These are phyloP conservation scores for Climacium dendroides DNA, from an alignment of 225 moss, liverwort and hornwort species.

Conservation along the genomic window DNA sequence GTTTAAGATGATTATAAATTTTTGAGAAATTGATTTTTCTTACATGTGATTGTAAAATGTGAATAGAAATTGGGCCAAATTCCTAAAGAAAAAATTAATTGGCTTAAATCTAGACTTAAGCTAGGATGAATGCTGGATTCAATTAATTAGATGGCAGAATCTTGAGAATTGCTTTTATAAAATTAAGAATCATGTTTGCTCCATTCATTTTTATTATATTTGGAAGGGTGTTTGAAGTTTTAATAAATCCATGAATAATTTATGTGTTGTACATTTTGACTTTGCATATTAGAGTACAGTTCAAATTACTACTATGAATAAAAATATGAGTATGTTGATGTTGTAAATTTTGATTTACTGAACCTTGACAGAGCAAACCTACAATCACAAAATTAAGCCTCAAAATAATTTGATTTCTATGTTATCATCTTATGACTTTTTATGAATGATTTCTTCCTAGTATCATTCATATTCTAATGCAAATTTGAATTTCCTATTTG, in stretches of 20 bases:
- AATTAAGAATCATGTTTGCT: too few species aligned
- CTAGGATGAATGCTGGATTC: not conserved
- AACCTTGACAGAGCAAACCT: accelerated
- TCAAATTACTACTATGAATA: not conserved
- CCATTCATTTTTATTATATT: not conserved
- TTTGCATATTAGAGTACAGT: not conserved
- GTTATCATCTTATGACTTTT: not conserved
- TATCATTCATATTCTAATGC: too few species aligned
- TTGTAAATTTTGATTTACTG: not conserved
- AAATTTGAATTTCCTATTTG: too few species aligned
- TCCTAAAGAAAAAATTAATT: not conserved
- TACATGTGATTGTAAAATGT: not conserved
- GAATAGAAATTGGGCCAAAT: not conserved
- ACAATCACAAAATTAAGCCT: not conserved
- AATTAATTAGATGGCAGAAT: not conserved
- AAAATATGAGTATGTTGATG: accelerated
- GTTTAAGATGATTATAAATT: not conserved
- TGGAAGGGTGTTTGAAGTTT: accelerated
- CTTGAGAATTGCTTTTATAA: too few species aligned
- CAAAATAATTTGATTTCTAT: accelerated
- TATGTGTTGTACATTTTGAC: not conserved
- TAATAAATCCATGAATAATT: not conserved
- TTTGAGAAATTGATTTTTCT: not conserved
- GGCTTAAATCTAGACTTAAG: not conserved
- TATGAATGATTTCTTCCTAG: too few species aligned